Base-by-base conservation (phyloP, 257 asterid genomes). In the Coffea eugenioides region DNA sequence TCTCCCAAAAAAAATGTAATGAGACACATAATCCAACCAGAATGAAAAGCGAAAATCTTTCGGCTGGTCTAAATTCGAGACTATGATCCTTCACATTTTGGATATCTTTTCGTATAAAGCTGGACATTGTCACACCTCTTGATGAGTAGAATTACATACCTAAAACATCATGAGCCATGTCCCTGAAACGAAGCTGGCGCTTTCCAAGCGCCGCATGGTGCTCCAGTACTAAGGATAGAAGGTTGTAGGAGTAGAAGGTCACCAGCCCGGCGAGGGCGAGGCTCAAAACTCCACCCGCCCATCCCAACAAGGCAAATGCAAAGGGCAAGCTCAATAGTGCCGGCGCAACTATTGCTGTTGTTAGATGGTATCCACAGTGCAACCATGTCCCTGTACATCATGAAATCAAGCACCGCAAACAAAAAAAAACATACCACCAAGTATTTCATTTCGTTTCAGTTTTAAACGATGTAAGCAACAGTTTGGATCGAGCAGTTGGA, bases 281-380 rank as follows among this genome's bases (percentile, higher is more conserved):
- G 71, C 92, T 87, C 11, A 88, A 8, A 36, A 87, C 81, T 23
- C 97, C 95, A 15, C 88, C 93, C 23, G 69, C 74, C 97, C 93
- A 92, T 9, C 97, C 93, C 79, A 92, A 43, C 78, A 88, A 64
- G 36, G 90, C 74, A 75, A 92, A 85, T 10, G 92, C 85, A 52
- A 85, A 92, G 23, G 93, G 89, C 83, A 92, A 83, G 81, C 95
- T 90, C 31, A 92, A 78, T 2, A 92, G 88, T 41, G 91, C 92
- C 82, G 97, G 92, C 54, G 92, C 89, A 0, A 92, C 92, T 71
- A 92, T 92, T 6, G 95, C 92, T 57, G 92, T 89, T 36, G 95
- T 92, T 62, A 92, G 39, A 82, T 92, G 97, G 81, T 88, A 92
- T 67, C 95, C 97, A 9, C 92, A 90, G 73, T 92, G 97, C 85